Evolutionary conservation across 768 basidiomycete species (phyloP).

Genomic region (Leccinum arenicola): DNA sequence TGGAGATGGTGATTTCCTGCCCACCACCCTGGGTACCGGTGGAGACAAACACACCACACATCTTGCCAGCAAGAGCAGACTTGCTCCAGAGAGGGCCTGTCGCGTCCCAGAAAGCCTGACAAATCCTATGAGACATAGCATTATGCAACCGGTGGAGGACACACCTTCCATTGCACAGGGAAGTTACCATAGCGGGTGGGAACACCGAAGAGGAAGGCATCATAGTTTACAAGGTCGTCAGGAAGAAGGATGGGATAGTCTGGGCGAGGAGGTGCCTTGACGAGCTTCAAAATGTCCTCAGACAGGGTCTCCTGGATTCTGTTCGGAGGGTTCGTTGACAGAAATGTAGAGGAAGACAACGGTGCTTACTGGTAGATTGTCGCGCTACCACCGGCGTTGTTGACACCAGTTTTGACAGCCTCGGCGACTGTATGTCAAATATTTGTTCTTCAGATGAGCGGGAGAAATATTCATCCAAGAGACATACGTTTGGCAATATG

Average conservation of each 20-base stretch:
- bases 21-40: conserved; percentile 49
- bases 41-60: conserved; percentile 45
- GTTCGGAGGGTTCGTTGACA: not conserved
- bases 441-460: not conserved
- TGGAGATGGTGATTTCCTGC: conserved; percentile 39
- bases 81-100: conserved; percentile 46
- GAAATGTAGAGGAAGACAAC: not conserved
- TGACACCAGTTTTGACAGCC: conserved; percentile 39
- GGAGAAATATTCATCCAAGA: not conserved
- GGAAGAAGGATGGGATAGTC: conserved; percentile 44
- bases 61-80: conserved; percentile 45
- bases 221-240: conserved; percentile 32
- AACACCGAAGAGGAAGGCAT: conserved; percentile 46
- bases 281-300: conserved; percentile 60
- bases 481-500: conserved; percentile 45
- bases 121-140: conserved; percentile 21
- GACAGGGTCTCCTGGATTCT: conserved; percentile 84
- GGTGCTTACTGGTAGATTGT: conserved; percentile 46
- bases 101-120: conserved; percentile 46
- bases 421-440: conserved; percentile 27
- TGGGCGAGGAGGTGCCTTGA: conserved; percentile 71
- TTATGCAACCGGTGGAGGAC: conserved; percentile 10
- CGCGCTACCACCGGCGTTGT: conserved; percentile 39
- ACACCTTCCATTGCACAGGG: conserved; percentile 57
- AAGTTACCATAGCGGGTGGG: conserved; percentile 49